Evolutionary conservation across 2,329 filamentous ascomycete species (phyloP), one percentile per base, ranked within the genome.

Genomic region (Madurella mycetomatis): DNA sequence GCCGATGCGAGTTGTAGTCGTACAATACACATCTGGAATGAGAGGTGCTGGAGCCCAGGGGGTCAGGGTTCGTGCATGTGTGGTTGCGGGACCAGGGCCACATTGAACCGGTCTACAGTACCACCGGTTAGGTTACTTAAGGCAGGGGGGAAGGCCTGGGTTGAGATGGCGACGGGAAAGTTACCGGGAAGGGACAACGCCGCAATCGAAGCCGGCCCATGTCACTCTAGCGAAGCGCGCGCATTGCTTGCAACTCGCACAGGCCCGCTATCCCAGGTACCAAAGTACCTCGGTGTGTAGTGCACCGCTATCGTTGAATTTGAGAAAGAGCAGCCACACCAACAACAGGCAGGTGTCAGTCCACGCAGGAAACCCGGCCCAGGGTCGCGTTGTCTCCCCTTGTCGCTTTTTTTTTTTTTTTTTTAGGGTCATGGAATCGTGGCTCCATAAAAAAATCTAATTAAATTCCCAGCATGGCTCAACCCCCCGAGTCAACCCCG

Each of bases 401-500:
- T 60, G 60, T 62, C 61, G 46, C 57, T 65, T 63, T 65, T 60
- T 65, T 60, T 60, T 45, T 57, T 65, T 64, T 65, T 61, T 65
- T 61, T 62, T 45, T 57, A 54, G 53, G 54, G 62, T 61, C 58
- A 63, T 55, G 64, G 64, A 68, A 69, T 69, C 65, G 64, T 66
- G 69, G 67, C 67, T 69, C 68, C 68, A 69, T 69, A 69, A 68
- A 69, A 69, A 67, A 66, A 62, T 66, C 67, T 67, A 70, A 71
- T 70, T 70, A 69, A 71, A 69, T 67, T 66, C 65, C 67, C 65
- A 68, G 55, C 64, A 69, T 70, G 69, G 67, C 67, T 67, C 69
- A 68, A 66, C 63, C 60, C 58, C 57, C 62, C 56, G 62, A 60
- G 49, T 54, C 57, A 57, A 59, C 49, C 56, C 57, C 54, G 58